These are phyloP conservation scores for Pseudocercospora vitis DNA, from an alignment of 2,329 filamentous ascomycete species.

Conservation along the genomic window DNA sequence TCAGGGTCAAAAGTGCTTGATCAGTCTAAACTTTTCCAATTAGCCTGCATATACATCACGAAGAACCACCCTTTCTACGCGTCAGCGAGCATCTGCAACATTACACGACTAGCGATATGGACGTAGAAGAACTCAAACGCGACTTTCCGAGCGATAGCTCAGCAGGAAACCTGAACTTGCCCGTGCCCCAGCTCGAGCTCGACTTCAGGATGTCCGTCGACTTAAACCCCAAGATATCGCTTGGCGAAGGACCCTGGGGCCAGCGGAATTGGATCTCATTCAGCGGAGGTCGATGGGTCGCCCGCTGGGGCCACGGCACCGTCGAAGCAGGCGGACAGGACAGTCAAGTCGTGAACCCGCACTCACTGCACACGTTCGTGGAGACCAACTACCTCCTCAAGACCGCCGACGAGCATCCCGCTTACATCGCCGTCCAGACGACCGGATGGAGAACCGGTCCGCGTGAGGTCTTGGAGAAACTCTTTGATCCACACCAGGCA, in stretches of 20 bases:
- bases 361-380: constrained; percentile 19
- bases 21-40: too few species aligned
- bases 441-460: constrained; percentile 25
- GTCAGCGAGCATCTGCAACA: background rate
- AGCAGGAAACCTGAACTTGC: constrained; percentile 33
- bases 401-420: constrained; percentile 19
- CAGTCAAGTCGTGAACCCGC: constrained; percentile 21
- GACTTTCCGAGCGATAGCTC: constrained; percentile 3
- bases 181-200: constrained; percentile 50
- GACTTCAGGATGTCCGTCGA: constrained; percentile 57
- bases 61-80: background rate
- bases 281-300: constrained; percentile 53
- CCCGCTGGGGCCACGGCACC: constrained; percentile 54
- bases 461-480: constrained; percentile 19
- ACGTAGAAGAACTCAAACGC: constrained; percentile 12
- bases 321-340: constrained; percentile 35
- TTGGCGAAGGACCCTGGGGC: constrained; percentile 50
- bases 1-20: background rate
- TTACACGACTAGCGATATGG: constrained; percentile 8
- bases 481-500: constrained; percentile 22
- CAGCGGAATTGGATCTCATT: constrained; percentile 54
- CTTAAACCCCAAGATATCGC: constrained; percentile 51
- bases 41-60: too few species aligned
- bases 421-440: constrained; percentile 25
- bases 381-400: constrained; percentile 24